These are phyloP conservation scores for Komagataella mondaviorum DNA, from an alignment of 805 yeast genomes.

Conservation along the genomic window DNA sequence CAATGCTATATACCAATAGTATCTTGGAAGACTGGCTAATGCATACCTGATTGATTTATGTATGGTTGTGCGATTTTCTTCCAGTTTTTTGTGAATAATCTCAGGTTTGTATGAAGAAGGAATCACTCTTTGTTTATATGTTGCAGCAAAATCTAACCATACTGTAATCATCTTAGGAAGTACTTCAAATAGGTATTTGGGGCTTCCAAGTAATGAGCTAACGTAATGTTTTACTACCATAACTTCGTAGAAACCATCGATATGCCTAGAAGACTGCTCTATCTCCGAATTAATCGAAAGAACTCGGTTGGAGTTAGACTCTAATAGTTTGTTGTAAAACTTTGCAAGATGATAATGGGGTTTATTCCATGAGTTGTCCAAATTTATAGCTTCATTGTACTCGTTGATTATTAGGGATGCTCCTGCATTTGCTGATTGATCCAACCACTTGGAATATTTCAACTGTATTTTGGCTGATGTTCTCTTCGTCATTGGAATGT, in stretches of 20 bases:
- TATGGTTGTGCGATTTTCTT: slow-evolving; percentile 28
- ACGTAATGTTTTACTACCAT: slow-evolving; percentile 43
- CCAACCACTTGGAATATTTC: slow-evolving; percentile 81
- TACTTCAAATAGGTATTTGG: slow-evolving; percentile 63
- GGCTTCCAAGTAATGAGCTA: slow-evolving; percentile 46
- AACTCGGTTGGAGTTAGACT: slow-evolving; percentile 20
- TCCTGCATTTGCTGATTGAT: slow-evolving; percentile 70
- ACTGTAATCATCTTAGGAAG: slow-evolving; percentile 73
- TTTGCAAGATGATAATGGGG: slow-evolving; percentile 73
- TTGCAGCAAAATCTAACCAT: slow-evolving; percentile 71
- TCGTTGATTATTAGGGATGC: slow-evolving; percentile 60
- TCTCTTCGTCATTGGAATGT: slow-evolving; percentile 2
- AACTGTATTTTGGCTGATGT: slow-evolving; percentile 37
- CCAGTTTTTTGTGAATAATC: slow-evolving; percentile 15
- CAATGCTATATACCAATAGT: slow-evolving; percentile 69
- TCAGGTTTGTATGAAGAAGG: slow-evolving; percentile 13
- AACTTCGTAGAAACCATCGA: slow-evolving; percentile 38
- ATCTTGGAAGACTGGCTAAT: slow-evolving; percentile 31
- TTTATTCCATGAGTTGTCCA: slow-evolving; percentile 55
- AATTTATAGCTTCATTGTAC: slow-evolving; percentile 42
- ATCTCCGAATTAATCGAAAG: slow-evolving; percentile 3
- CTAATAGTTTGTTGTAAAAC: slow-evolving; percentile 66
- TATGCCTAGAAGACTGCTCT: slow-evolving; percentile 11
- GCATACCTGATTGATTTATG: slow-evolving; percentile 33
- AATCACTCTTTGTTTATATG: slow-evolving; percentile 14